A percentile compares a stretch with the other conserved stretches of the same genome.
These are phyloP conservation scores for Babesia gibsoni DNA, from an alignment of 169 alveolate genomes.

Conservation along the genomic window DNA sequence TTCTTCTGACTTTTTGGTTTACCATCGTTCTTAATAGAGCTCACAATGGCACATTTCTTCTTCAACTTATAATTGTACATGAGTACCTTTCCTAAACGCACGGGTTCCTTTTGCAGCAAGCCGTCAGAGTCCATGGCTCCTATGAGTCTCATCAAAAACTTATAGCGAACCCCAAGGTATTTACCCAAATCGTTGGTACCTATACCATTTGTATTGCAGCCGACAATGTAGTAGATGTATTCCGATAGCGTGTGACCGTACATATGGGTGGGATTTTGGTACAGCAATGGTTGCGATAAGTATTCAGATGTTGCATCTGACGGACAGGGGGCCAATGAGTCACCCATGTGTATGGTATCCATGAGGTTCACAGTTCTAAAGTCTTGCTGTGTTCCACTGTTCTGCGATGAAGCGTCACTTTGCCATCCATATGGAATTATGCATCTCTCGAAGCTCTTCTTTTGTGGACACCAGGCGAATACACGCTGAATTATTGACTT, in stretches of 20 bases:
- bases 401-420: not conserved
- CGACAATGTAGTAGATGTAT: constrained; percentile 37
- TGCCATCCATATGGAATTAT: constrained; percentile 18
- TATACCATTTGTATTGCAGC: constrained; percentile 12
- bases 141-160: constrained; percentile 2
- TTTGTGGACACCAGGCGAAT: constrained; percentile 66
- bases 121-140: constrained; percentile 7
- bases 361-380: not conserved
- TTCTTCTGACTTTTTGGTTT: too few species aligned
- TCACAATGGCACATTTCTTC: too few species aligned
- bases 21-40: too few species aligned
- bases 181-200: constrained; percentile 26
- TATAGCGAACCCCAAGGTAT: constrained; percentile 22
- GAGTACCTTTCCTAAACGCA: constrained; percentile 41
- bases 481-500: constrained; percentile 30
- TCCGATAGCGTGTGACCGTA: constrained; percentile 44
- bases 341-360: constrained; percentile 3
- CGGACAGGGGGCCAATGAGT: not conserved
- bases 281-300: not conserved
- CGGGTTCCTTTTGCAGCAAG: constrained; percentile 11
- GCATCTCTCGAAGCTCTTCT: constrained; percentile 47
- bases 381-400: not conserved
- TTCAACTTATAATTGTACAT: constrained; percentile 40
- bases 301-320: not conserved
- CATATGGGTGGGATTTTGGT: constrained; percentile 11